Conservation (phyloP, 768 basidiomycete species). For the Lactifluus pinguis region DNA sequence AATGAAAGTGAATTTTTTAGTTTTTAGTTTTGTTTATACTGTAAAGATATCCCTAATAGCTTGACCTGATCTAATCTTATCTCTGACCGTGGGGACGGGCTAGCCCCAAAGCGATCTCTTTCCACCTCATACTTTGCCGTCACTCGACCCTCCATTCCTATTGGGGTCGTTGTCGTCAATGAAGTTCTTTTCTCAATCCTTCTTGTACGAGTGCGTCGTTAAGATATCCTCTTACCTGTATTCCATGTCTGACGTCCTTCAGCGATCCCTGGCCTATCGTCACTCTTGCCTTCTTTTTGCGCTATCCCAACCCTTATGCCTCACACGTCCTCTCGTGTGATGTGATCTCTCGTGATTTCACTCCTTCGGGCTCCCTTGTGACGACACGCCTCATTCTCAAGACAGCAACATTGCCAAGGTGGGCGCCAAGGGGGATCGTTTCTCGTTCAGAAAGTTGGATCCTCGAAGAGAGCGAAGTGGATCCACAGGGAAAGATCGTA, state of each 20-base stretch:
- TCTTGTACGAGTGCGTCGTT: constrained; percentile 48
- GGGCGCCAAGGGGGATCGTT: constrained; percentile 80
- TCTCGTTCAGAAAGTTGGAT: constrained; percentile 89
- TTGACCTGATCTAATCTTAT: constrained; percentile 2
- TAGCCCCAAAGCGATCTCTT: background rate
- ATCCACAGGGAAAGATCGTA: constrained; percentile 70
- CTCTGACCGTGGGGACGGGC: background rate
- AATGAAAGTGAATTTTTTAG: background rate
- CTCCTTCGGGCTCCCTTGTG: constrained; percentile 62
- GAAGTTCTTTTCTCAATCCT: constrained; percentile 49
- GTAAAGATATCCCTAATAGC: background rate
- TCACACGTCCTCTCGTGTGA: constrained; percentile 92
- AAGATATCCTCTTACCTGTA: background rate
- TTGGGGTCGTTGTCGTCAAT: constrained; percentile 35
- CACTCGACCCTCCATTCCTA: background rate
- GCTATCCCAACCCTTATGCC: constrained; percentile 94
- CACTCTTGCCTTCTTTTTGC: constrained; percentile 86
- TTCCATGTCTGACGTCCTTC: constrained; percentile 12
- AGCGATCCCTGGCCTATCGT: constrained; percentile 95
- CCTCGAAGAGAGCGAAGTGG: constrained; percentile 90
- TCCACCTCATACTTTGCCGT: background rate
- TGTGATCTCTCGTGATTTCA: constrained; percentile 76
- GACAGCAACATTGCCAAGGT: constrained; percentile 81
- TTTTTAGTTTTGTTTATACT: too few species aligned
- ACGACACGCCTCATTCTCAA: constrained; percentile 92